These are phyloP conservation scores for Aspergillaceae sp. DNA, from an alignment of 2,329 filamentous ascomycete species.

Conservation along the genomic window DNA sequence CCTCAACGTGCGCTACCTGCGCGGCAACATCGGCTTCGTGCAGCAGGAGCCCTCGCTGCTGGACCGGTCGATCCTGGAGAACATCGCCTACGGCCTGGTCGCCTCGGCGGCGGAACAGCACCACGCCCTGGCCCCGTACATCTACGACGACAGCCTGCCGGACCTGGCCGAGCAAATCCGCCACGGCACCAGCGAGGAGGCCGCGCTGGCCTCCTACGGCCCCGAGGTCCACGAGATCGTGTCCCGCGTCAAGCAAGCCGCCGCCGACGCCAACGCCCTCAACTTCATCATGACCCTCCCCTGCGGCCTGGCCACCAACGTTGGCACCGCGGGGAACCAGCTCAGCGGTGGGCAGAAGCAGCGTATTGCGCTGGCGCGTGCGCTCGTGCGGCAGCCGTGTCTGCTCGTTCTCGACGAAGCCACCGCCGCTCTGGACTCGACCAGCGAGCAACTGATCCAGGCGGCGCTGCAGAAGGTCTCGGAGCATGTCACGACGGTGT, in stretches of 20 bases:
- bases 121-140: conserved; percentile 14
- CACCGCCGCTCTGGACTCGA: conserved; percentile 29
- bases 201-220: conserved; percentile 15
- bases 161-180: conserved; percentile 18
- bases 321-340: conserved; percentile 20
- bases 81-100: conserved; percentile 46
- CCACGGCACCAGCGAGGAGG: conserved; percentile 14
- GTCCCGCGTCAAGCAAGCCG: conserved; percentile 20
- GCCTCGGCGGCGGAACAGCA: conserved; percentile 22
- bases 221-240: conserved; percentile 21
- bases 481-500: conserved; percentile 23
- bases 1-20: conserved; percentile 27
- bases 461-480: conserved; percentile 22
- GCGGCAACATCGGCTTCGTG: conserved; percentile 34
- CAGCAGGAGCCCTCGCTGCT: conserved; percentile 46
- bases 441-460: conserved; percentile 28
- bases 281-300: conserved; percentile 20
- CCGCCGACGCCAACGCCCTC: conserved; percentile 18
- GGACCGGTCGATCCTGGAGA: conserved; percentile 46
- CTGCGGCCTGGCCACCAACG: conserved; percentile 26
- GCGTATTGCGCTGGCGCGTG: conserved; percentile 78
- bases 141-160: conserved; percentile 18
- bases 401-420: conserved; percentile 48
- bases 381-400: conserved; percentile 75
- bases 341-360: conserved; percentile 69